Conservation (phyloP, 306 rosid species). For the Hylodesmum podocarpum region DNA sequence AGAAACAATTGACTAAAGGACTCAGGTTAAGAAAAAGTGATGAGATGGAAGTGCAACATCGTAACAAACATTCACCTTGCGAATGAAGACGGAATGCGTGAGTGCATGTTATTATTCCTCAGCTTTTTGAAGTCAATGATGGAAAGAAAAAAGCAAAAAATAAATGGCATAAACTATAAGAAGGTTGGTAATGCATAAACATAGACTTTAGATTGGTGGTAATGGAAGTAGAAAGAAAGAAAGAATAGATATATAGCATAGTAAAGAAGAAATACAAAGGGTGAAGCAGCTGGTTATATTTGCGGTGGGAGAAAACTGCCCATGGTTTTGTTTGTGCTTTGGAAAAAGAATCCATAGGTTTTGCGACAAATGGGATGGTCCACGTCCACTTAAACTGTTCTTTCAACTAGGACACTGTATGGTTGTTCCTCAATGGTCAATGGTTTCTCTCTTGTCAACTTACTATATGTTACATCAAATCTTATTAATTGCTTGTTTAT, state of each 20-base stretch:
- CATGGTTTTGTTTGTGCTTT: conserved; percentile 70
- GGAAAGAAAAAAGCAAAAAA: neutral
- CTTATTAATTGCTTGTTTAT: too few species aligned
- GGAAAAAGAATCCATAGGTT: conserved; percentile 43
- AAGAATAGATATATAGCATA: conserved; percentile 1
- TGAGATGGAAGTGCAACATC: conserved; percentile 4
- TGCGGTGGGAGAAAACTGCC: conserved; percentile 61
- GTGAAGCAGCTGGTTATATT: conserved; percentile 55
- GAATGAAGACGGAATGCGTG: neutral
- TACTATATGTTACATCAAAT: too few species aligned
- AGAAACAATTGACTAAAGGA: neutral
- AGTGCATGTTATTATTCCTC: neutral
- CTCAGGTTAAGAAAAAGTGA: conserved; percentile 8
- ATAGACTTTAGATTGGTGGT: neutral
- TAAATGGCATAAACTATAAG: neutral
- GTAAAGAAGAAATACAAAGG: neutral
- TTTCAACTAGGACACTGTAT: conserved; percentile 13
- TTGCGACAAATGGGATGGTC: conserved; percentile 18
- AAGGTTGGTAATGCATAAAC: neutral
- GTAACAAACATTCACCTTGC: neutral
- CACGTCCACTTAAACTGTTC: conserved; percentile 5
- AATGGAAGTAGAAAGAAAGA: neutral
- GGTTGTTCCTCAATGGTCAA: neutral
- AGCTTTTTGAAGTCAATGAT: conserved; percentile 23
- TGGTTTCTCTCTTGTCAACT: too few species aligned